These are phyloP conservation scores for Colletotrichum scovillei DNA, from an alignment of 2,329 filamentous ascomycete genomes.

Conservation along the genomic window DNA sequence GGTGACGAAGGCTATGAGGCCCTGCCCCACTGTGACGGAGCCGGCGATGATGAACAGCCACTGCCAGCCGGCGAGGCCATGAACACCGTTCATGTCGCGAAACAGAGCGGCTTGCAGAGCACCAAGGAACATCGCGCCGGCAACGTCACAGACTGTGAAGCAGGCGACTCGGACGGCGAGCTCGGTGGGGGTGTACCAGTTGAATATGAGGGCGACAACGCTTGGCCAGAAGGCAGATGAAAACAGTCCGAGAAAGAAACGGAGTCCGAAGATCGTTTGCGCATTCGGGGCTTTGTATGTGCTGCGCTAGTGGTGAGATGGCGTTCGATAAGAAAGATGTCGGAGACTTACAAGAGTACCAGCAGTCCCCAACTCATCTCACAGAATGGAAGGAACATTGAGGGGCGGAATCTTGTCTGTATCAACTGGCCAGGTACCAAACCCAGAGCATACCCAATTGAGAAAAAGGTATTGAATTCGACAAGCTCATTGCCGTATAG, in stretches of 20 bases:
- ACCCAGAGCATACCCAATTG: conserved; percentile 39
- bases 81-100: conserved; percentile 52
- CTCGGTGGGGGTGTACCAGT: conserved; percentile 61
- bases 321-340: background rate
- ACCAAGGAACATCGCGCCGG: conserved; percentile 57
- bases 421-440: conserved; percentile 44
- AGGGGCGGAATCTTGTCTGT: conserved; percentile 38
- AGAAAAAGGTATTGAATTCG: conserved; percentile 38
- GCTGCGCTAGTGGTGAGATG: conserved; percentile 11
- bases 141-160: conserved; percentile 55
- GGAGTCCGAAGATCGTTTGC: conserved; percentile 46
- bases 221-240: conserved; percentile 47
- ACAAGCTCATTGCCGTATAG: conserved; percentile 47
- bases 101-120: conserved; percentile 56
- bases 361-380: conserved; percentile 45
- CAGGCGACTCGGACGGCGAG: conserved; percentile 53
- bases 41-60: conserved; percentile 60
- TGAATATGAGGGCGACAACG: conserved; percentile 53
- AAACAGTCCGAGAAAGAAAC: conserved; percentile 50
- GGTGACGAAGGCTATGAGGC: conserved; percentile 51
- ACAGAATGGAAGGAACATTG: conserved; percentile 50
- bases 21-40: conserved; percentile 54
- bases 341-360: conserved; percentile 27
- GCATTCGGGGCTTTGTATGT: conserved; percentile 44
- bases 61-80: conserved; percentile 55